Evolutionary conservation across 225 moss, liverwort and hornwort species (phyloP).

Genomic region (Rhytidiadelphus loreus): DNA sequence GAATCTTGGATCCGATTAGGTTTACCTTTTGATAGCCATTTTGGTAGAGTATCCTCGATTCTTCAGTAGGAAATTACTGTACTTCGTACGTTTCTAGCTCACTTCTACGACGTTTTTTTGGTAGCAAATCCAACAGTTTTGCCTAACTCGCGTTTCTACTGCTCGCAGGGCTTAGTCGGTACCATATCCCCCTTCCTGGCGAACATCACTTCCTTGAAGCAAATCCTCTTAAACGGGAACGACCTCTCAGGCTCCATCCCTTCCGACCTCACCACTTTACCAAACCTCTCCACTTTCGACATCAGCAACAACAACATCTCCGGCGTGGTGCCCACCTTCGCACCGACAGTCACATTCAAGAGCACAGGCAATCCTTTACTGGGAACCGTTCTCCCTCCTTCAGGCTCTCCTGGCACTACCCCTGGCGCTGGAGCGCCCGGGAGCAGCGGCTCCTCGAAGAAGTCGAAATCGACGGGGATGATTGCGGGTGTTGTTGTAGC

Average conservation of each 20-base stretch:
- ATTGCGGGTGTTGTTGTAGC: slow-evolving; percentile 57
- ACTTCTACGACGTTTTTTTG: not conserved
- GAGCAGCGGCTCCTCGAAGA: not conserved
- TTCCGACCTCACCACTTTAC: slow-evolving; percentile 25
- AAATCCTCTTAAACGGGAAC: slow-evolving; percentile 44
- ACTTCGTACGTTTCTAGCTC: not conserved
- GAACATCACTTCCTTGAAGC: slow-evolving; percentile 39
- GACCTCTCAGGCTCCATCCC: slow-evolving; percentile 54
- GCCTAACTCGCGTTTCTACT: not conserved
- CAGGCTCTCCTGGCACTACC: not conserved
- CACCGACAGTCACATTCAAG: slow-evolving; percentile 22
- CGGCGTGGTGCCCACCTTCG: slow-evolving; percentile 49
- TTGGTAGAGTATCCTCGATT: not conserved
- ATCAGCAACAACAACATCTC: slow-evolving; percentile 76
- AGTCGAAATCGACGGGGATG: slow-evolving; percentile 16
- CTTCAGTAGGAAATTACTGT: not conserved
- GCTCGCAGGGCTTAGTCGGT: slow-evolving; percentile 20
- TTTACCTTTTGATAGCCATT: not conserved
- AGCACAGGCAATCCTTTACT: slow-evolving; percentile 57
- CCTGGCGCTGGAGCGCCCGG: not conserved
- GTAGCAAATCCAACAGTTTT: not conserved
- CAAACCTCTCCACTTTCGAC: slow-evolving; percentile 43
- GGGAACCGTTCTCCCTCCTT: slow-evolving; percentile 22
- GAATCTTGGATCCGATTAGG: not conserved
- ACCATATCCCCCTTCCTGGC: slow-evolving; percentile 54